Evolutionary conservation across 2,329 filamentous ascomycete genomes (phyloP), one percentile per base, ranked within the genome.

Genomic region (Nemania serpens): DNA sequence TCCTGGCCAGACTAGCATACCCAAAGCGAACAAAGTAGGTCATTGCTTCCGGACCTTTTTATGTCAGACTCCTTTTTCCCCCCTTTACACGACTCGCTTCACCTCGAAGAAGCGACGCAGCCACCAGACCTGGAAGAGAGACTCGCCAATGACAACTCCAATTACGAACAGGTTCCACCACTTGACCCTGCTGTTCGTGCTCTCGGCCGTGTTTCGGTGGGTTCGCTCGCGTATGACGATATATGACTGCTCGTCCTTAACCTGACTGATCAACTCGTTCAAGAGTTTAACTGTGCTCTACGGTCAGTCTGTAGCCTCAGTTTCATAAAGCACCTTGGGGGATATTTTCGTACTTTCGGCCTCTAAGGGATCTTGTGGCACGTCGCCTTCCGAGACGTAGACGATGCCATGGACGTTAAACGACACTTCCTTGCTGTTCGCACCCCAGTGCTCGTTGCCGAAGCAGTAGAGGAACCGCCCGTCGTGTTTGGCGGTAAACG

Each of bases 141-240:
- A 95, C 82, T 98, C 92, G 71, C 90, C 93, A 68, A 96, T 83
- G 65, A 99, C 85, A 52, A 98, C 88, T 58, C 87, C 85, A 67
- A 99, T 87, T 79, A 99, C 93, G 78, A 98, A 98, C 71, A 98
- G 85, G 78, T 95, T 97, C 95, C 95, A 99, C 95, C 95, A 99
- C 83, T 99, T 99, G 76, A 99, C 95, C 68, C 95, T 86, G 70
- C 88, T 86, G 78, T 99, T 99, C 73, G 95, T 99, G 84, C 93
- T 97, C 82, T 99, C 95, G 66, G 95, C 95, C 10, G 95, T 99
- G 82, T 99, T 99, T 75, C 95, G 87, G 84, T 99, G 95, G 69
- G 91, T 97, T 73, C 95, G 87, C 81, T 99, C 95, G 70, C 95
- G 90, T 61, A 98, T 81, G 65, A 99, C 88, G 73, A 99, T 98